Evolutionary conservation across 176 grass and related monocot genomes (phyloP), one percentile per base, ranked within the genome.

Genomic region (Phragmites australis): DNA sequence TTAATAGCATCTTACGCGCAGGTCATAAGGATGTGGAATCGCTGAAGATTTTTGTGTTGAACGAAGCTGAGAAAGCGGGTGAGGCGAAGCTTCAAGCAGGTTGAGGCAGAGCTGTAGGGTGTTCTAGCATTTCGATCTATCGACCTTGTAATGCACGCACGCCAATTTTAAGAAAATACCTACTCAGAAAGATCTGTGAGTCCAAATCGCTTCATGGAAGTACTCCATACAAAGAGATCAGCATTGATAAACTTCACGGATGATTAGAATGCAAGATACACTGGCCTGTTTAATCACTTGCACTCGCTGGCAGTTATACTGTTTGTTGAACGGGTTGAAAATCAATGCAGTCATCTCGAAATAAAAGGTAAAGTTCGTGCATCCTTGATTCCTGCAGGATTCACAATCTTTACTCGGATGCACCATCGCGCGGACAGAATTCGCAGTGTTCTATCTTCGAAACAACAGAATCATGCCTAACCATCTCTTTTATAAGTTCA

Each of bases 1-100:
- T 7, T 66, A 11, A 8, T 16, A 26, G 17, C 23, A n/a, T 22
- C 2, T 51, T 3, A 44, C 5, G 26, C 81, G 56, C 92, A 99
- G 92, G 96, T 39, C 80, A 78, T 41, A 93, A 90, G 82, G 52
- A 99, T 74, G 93, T 99, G 22, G 90, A 93, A 52, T 87, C 75
- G n/a, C 86, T 99, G 42, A 95, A 91, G 65, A 81, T 79, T 53
- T 99, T 99, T 69, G 92, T 91, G 40, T 70, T 91, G 66, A 81
- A 80, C 1, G 96, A 95, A 84, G 90, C 92, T 48, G 86, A 93
- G 69, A 99, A 93, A 86, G 83, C 70, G 11, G 88, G 68, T 40
- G 85, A 87, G 81, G 76, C 72, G 5, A 83, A 86, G 37, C 74
- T 92, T 72, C 58, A 83, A 57, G 83, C 68, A 58, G 64, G 44